A percentile compares a stretch with the other conserved stretches of the same genome.
Conservation (phyloP, 2,329 filamentous ascomycete genomes). For the Fusarium nelsonii region DNA sequence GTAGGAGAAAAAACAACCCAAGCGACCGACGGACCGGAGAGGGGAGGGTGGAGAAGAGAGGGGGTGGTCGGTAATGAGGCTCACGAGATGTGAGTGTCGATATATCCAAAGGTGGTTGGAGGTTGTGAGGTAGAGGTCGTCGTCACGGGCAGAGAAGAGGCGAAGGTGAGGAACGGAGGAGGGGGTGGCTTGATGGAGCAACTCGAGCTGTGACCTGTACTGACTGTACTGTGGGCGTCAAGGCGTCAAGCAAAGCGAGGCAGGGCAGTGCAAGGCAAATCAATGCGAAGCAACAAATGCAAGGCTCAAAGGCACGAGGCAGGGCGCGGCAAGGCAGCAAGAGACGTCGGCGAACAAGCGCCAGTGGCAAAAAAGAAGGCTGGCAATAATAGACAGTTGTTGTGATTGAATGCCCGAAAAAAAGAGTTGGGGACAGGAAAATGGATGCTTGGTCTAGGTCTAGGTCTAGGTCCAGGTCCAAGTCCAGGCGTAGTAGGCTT, state of each 20-base stretch:
- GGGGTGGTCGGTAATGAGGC: constrained; percentile 40
- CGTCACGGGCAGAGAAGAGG: constrained; percentile 43
- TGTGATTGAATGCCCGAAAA: constrained; percentile 26
- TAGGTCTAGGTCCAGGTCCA: constrained; percentile 19
- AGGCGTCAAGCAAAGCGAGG: constrained; percentile 34
- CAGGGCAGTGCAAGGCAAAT: constrained; percentile 34
- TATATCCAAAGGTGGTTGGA: constrained; percentile 39
- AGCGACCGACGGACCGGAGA: constrained; percentile 34
- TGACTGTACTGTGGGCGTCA: constrained; percentile 37
- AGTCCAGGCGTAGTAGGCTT: constrained; percentile 35
- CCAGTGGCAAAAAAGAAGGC: constrained; percentile 36
- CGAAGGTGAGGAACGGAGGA: constrained; percentile 45
- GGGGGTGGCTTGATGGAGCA: constrained; percentile 49
- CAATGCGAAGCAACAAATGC: constrained; percentile 31
- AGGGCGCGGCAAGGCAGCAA: constrained; percentile 34
- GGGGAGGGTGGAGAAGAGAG: constrained; percentile 37
- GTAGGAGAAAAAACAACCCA: constrained; percentile 26
- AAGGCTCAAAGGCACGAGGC: constrained; percentile 28
- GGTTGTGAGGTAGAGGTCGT: constrained; percentile 45
- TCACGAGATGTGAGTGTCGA: constrained; percentile 34
- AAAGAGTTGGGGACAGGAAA: constrained; percentile 38
- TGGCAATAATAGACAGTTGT: constrained; percentile 20
- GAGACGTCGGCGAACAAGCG: constrained; percentile 32
- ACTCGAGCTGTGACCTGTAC: constrained; percentile 41
- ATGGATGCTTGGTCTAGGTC: constrained; percentile 44